A percentile compares a stretch with the other conserved stretches of the same genome.
Conservation (phyloP, 768 basidiomycete genomes). For the Calocera cornea region DNA sequence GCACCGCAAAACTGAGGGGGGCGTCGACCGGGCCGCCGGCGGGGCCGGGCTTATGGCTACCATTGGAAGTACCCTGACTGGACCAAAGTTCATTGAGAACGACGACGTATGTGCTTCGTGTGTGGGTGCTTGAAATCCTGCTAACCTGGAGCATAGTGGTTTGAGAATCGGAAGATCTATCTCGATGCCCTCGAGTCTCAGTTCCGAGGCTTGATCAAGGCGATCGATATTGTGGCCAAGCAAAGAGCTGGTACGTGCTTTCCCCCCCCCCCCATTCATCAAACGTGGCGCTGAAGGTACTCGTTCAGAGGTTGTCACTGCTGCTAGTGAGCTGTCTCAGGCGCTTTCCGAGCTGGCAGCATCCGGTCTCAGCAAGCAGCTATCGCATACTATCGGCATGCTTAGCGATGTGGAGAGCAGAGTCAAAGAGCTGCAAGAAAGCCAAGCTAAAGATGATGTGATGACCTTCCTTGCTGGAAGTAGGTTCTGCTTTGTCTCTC, state of each 20-base stretch:
- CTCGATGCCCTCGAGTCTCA: slow-evolving; percentile 86
- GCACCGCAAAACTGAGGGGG: slow-evolving; percentile 63
- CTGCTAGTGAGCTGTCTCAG: slow-evolving; percentile 20
- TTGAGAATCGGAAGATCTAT: slow-evolving; percentile 71
- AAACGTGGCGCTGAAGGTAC: background rate
- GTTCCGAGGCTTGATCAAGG: slow-evolving; percentile 70
- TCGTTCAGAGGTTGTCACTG: slow-evolving; percentile 39
- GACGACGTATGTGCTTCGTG: slow-evolving; percentile 47
- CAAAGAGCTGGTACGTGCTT: slow-evolving; percentile 51
- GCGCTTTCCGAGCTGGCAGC: slow-evolving; percentile 71
- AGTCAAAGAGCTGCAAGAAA: slow-evolving; percentile 57
- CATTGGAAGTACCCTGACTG: slow-evolving; percentile 64
- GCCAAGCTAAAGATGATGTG: slow-evolving; percentile 72
- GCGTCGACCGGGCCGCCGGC: slow-evolving; percentile 47
- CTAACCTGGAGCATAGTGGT: slow-evolving; percentile 49
- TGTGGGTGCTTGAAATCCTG: background rate
- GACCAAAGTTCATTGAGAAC: slow-evolving; percentile 73
- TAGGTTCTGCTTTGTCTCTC: slow-evolving; percentile 16
- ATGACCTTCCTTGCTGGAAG: slow-evolving; percentile 66
- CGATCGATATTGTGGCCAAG: slow-evolving; percentile 74
- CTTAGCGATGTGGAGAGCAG: slow-evolving; percentile 63
- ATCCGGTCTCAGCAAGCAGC: slow-evolving; percentile 60
- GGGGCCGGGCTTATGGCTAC: slow-evolving; percentile 58
- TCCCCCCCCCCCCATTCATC: background rate
- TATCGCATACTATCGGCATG: slow-evolving; percentile 54